These are phyloP conservation scores for Tricholoma matsutake DNA, from an alignment of 768 basidiomycete genomes.

Conservation along the genomic window DNA sequence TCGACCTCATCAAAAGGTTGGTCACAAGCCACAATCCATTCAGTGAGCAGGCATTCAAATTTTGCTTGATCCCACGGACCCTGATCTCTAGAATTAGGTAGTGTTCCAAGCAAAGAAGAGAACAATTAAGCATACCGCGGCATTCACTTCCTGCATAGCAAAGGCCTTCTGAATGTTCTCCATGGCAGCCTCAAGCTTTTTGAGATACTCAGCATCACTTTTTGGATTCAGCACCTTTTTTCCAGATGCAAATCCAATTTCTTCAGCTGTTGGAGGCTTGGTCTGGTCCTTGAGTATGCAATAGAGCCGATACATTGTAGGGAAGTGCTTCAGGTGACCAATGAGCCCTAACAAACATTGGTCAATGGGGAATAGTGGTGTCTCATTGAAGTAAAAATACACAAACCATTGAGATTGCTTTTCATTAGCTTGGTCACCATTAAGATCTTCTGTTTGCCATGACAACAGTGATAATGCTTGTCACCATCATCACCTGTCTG, in stretches of 20 bases:
- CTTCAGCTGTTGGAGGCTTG: not conserved
- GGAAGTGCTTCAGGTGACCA: not conserved
- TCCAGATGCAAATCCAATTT: not conserved
- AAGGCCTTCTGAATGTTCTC: not conserved
- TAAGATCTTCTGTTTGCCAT: slow-evolving; percentile 13
- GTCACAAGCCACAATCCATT: slow-evolving; percentile 1
- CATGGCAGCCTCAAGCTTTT: not conserved
- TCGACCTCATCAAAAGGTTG: slow-evolving; percentile 1
- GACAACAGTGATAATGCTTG: slow-evolving; percentile 20
- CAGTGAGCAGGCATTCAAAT: not conserved
- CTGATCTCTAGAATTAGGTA: not conserved
- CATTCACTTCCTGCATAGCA: not conserved
- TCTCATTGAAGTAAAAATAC: not conserved
- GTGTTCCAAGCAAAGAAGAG: not conserved
- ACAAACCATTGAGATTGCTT: slow-evolving; percentile 8
- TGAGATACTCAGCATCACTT: not conserved
- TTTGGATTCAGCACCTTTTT: not conserved
- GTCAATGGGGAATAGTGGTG: not conserved
- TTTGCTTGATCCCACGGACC: slow-evolving; percentile 2
- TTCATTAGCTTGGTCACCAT: slow-evolving; percentile 13
- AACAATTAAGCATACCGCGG: not conserved
- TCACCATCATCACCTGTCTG: slow-evolving; percentile 13
- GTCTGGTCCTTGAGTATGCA: not conserved
- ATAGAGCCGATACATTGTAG: not conserved
- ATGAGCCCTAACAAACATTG: not conserved